Percentiles rank a stretch among this genome's conserved stretches.
These are phyloP conservation scores for Onygena corvina DNA, from an alignment of 2,329 filamentous ascomycete genomes.

Conservation along the genomic window DNA sequence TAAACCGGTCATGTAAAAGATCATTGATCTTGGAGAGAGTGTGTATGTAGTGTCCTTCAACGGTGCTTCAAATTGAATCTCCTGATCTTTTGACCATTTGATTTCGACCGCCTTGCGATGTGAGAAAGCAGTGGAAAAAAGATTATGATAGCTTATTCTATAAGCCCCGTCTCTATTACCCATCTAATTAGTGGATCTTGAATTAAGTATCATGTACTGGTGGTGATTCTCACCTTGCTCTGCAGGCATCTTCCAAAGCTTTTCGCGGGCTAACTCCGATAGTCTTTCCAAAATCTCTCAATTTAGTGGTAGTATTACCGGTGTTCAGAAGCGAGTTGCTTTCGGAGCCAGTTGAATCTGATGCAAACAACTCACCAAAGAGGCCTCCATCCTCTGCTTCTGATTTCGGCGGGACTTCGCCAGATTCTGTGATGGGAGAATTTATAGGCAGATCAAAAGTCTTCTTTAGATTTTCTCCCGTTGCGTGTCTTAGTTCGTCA, in stretches of 20 bases:
- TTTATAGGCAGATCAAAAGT: constrained; percentile 23
- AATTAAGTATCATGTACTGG: constrained; percentile 4
- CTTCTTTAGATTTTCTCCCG: constrained; percentile 33
- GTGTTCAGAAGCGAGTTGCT: constrained; percentile 33
- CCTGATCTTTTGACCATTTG: constrained; percentile 65
- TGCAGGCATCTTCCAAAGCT: constrained; percentile 76
- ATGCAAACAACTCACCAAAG: constrained; percentile 47
- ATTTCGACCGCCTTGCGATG: constrained; percentile 65
- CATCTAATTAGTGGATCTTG: constrained; percentile 25
- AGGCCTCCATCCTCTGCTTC: constrained; percentile 28
- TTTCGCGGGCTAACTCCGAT: constrained; percentile 63
- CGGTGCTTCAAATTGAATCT: constrained; percentile 34
- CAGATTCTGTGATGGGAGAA: not conserved
- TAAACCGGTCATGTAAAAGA: constrained; percentile 60
- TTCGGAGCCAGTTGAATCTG: constrained; percentile 27
- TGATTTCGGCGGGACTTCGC: not conserved
- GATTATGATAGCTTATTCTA: constrained; percentile 53
- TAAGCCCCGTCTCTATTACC: constrained; percentile 50
- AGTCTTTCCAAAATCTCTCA: constrained; percentile 77
- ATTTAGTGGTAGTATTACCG: constrained; percentile 34
- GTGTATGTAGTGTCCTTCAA: constrained; percentile 34
- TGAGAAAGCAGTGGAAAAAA: constrained; percentile 63
- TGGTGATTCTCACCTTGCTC: constrained; percentile 47
- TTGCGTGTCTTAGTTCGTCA: constrained; percentile 51
- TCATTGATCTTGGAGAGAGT: constrained; percentile 39